Evolutionary conservation across 306 rosid genomes (phyloP), one percentile per base, ranked within the genome.

Genomic region (Casuarina glauca): DNA sequence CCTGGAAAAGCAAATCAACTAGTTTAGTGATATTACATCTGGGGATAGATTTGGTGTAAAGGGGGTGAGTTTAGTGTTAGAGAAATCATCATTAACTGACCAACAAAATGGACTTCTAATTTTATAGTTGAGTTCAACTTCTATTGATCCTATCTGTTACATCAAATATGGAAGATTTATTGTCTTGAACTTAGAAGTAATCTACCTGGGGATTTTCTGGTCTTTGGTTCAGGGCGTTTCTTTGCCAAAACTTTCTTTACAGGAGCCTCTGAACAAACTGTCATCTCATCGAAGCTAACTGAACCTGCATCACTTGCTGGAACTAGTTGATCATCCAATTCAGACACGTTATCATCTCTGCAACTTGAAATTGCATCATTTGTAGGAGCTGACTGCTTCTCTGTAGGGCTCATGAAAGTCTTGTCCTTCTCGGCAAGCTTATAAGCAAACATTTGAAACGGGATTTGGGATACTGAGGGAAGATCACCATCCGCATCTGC

Each of bases 371-470:
- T 82, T 11, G 78, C 87, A 32, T 92, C 97, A 20, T 96, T 91
- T 82, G 88, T 96, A 36, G 93, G 88, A 81, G 91, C 98, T 5
- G 97, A 91, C 66, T 76, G 26, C 26, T 20, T 86, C 4, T 95
- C 97, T 83, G 80, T 91, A 17, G 55, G 20, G 76, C 67, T 11
- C 9, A 78, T 2, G 46, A 42, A 67, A 43, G 48, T 54, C 80
- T 77, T 92, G 80, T 88, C 89, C 38, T 79, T 83, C 80, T 92
- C 98, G 3, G 72, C 74, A 69, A 86, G 81, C 78, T 86, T 82
- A 69, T 87, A 95, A 41, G 88, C 86, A 84, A 91, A 87, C 91
- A 92, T 90, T 78, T 95, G 96, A 85, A 89, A 92, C 73, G 98
- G 97, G 76, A 91, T 85, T 71, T 82, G 88, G 6, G 88, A 81